Evolutionary conservation across 495 filamentous ascomycete species (phyloP).

Genomic region (Poronia punctata): DNA sequence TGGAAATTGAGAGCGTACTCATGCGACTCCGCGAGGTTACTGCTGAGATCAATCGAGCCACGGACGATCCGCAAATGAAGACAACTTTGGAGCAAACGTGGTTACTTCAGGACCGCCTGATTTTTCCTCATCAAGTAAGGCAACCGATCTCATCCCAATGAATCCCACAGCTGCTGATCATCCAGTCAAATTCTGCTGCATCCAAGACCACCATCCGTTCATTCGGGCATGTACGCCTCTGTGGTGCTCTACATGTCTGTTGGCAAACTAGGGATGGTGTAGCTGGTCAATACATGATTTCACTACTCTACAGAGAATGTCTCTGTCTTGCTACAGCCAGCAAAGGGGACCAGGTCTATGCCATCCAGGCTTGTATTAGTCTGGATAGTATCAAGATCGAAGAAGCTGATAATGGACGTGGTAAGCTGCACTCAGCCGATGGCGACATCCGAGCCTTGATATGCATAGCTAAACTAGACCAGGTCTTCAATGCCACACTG

Average conservation of each 20-base stretch:
- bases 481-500: constrained; percentile 83
- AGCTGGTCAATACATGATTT: constrained; percentile 76
- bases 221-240: constrained; percentile 75
- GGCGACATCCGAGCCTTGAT: neutral
- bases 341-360: constrained; percentile 55
- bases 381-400: constrained; percentile 67
- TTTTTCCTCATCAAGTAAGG: constrained; percentile 62
- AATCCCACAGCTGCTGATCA: constrained; percentile 13
- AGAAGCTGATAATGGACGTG: constrained; percentile 72
- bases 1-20: constrained; percentile 68
- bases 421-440: constrained; percentile 37
- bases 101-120: constrained; percentile 70
- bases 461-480: constrained; percentile 6
- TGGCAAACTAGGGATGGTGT: constrained; percentile 64
- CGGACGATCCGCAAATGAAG: constrained; percentile 54
- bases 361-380: constrained; percentile 67
- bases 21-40: constrained; percentile 64
- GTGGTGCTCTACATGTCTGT: constrained; percentile 79
- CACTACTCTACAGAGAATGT: constrained; percentile 76
- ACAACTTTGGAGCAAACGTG: constrained; percentile 61
- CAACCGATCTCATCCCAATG: neutral
- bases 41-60: constrained; percentile 69
- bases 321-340: constrained; percentile 66
- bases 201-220: constrained; percentile 57
- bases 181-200: constrained; percentile 34